phyloP scores from a whole-genome alignment of 352 stramenopile genomes.

The Phytopythium mirpurense region DNA sequence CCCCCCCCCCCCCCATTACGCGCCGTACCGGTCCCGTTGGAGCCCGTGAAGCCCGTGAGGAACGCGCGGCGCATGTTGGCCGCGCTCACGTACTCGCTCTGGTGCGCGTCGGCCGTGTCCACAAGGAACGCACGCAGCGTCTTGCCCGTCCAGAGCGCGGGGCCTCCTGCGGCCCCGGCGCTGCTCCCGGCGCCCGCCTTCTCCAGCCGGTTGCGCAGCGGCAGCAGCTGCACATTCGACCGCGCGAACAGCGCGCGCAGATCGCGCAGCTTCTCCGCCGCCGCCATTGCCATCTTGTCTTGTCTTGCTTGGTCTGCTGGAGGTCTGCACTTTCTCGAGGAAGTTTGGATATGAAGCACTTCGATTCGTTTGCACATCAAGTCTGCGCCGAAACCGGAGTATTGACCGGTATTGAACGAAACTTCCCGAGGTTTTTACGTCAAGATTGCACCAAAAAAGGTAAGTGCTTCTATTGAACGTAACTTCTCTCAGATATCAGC shows the following conservation, averaged over 20 bases:
- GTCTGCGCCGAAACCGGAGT: no score
- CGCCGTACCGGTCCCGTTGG: constrained; percentile 87
- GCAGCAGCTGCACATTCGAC: constrained; percentile 59
- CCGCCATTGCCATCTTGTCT: constrained; percentile 17
- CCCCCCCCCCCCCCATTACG: background rate
- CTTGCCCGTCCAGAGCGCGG: constrained; percentile 30
- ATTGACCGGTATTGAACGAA: no score
- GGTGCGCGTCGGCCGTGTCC: constrained; percentile 96
- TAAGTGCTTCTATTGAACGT: no score
- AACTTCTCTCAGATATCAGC: no score
- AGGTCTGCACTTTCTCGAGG: background rate
- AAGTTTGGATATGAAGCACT: background rate
- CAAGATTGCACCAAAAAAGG: no score
- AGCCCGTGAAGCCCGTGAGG: constrained; percentile 96
- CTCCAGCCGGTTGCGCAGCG: constrained; percentile 48
- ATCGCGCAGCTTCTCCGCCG: constrained; percentile 57
- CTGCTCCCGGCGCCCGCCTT: constrained; percentile 30
- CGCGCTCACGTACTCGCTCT: constrained; percentile 97
- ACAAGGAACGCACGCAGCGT: constrained; percentile 90
- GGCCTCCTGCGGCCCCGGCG: background rate
- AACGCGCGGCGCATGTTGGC: constrained; percentile 95
- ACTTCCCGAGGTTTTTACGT: no score
- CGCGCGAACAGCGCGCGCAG: constrained; percentile 56
- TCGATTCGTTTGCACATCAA: no score
- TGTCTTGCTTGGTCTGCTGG: no score